phyloP scores from a whole-genome alignment of 192 early-diverging fungal genomes.

The Spizellomyces punctatus region DNA sequence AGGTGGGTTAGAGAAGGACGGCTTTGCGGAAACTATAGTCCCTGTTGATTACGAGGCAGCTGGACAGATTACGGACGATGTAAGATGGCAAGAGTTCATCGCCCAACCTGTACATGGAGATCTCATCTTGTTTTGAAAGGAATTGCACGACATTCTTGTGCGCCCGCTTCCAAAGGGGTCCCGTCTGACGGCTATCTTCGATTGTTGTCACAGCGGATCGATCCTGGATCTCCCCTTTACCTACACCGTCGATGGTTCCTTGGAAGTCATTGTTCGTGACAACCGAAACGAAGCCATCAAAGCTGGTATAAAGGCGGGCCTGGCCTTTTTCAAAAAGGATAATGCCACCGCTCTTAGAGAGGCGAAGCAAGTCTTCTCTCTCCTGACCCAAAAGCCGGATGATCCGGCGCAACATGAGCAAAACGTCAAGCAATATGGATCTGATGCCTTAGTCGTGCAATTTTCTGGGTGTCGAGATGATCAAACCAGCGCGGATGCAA shows the following conservation, averaged over 20 bases:
- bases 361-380: conserved; percentile 25
- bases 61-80: conserved; percentile 51
- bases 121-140: conserved; percentile 26
- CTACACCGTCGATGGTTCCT: conserved; percentile 44
- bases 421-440: conserved; percentile 24
- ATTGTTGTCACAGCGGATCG: conserved; percentile 57
- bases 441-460: conserved; percentile 54
- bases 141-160: conserved; percentile 40
- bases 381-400: conserved; percentile 3
- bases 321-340: conserved; percentile 37
- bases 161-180: conserved; percentile 39
- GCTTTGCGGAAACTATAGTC: conserved; percentile 48
- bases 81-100: background rate
- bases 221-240: conserved; percentile 53
- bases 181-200: conserved; percentile 47
- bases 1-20: conserved; percentile 49
- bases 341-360: conserved; percentile 35
- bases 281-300: conserved; percentile 41
- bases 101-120: background rate
- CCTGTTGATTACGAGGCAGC: conserved; percentile 50
- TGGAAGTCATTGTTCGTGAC: conserved; percentile 40
- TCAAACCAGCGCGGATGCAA: conserved; percentile 76
- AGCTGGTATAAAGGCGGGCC: conserved; percentile 35
- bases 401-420: conserved; percentile 23
- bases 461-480: conserved; percentile 74